Evolutionary conservation across 2,329 filamentous ascomycete genomes (phyloP), one percentile per base, ranked within the genome.

Genomic region (Stagonosporopsis chrysanthemi): DNA sequence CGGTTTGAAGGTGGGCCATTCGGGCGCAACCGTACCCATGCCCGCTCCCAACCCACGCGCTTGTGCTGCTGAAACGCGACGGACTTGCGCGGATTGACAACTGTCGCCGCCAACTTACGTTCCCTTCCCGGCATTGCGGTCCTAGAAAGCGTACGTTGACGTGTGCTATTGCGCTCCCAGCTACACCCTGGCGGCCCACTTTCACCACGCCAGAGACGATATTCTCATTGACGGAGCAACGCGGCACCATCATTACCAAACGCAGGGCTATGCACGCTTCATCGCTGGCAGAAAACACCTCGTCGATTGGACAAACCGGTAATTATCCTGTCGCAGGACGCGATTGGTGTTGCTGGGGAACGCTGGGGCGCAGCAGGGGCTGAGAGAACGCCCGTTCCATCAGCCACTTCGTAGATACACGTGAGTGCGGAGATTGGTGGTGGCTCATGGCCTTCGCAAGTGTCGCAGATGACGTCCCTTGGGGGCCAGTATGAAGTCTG

Each of bases 221-320:
- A 49, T 40, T 19, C 39, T 35, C 46, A 38, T 41, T 31, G 28
- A n/a, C 42, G 36, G 28, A 17, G 22, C 19, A 39, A 23, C 39
- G 23, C 39, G 29, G 39, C 14, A 41, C 14, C 39, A 38, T 43
- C 38, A 39, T 49, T 40, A 46, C 29, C 36, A 26, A 44, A 49
- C 56, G 52, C 69, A 67, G 60, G 68, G 66, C 64, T 61, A 62
- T 67, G 66, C 67, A 45, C 24, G 64, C 63, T 62, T 66, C 54
- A 57, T 42, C 40, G 41, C 44, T 54, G 69, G 68, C 69, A 72
- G 66, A 71, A 71, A 71, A 54, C 57, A 22, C n/a, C 17, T 1
- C 9, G 5, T 7, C 42, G n/a, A 70, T 71, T 71, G 67, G 67
- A 45, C 38, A 40, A 14, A 9, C 19, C 36, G 17, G 29, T 49